Percentiles rank a stretch among this genome's conserved stretches.
Evolutionary conservation across 2,329 filamentous ascomycete genomes (phyloP).

Genomic region (Iodosphaeria phyllophila): DNA sequence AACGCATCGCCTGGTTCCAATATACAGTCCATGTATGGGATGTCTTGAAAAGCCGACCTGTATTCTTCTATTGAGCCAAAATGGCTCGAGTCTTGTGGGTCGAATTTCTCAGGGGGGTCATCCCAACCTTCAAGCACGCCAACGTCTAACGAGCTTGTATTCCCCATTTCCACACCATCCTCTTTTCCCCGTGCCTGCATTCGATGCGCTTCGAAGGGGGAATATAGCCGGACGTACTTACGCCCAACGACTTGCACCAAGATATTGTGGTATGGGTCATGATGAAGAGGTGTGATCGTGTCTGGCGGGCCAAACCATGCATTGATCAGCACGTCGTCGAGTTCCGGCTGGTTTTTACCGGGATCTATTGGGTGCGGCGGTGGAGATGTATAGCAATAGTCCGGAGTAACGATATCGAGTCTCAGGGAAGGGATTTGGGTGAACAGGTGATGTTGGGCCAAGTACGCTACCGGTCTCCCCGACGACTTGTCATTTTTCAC

Average conservation of each 20-base stretch:
- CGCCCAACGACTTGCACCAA: conserved; percentile 74
- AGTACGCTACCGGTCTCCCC: conserved; percentile 55
- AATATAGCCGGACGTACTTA: conserved; percentile 85
- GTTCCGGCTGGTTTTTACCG: conserved; percentile 17
- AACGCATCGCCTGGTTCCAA: conserved; percentile 67
- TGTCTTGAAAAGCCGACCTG: conserved; percentile 26
- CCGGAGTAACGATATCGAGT: conserved; percentile 60
- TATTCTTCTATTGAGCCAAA: conserved; percentile 8
- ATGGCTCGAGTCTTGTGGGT: conserved; percentile 1
- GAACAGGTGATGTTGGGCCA: conserved; percentile 84
- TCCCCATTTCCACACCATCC: conserved; percentile 73
- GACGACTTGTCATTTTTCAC: conserved; percentile 1
- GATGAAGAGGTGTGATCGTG: conserved; percentile 85
- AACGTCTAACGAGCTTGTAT: conserved; percentile 69
- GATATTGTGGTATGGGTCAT: conserved; percentile 86
- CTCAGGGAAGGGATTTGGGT: conserved; percentile 60
- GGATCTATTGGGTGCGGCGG: conserved; percentile 30
- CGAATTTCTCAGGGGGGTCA: conserved; percentile 3
- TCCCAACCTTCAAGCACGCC: conserved; percentile 49
- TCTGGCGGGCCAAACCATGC: conserved; percentile 82
- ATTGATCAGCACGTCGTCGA: conserved; percentile 53
- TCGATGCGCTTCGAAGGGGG: conserved; percentile 37
- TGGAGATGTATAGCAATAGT: conserved; percentile 63
- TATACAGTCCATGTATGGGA: conserved; percentile 58
- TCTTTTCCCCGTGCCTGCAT: conserved; percentile 46